Evolutionary conservation across 2,329 filamentous ascomycete genomes (phyloP).

Genomic region (Cryphonectria carpinicola): DNA sequence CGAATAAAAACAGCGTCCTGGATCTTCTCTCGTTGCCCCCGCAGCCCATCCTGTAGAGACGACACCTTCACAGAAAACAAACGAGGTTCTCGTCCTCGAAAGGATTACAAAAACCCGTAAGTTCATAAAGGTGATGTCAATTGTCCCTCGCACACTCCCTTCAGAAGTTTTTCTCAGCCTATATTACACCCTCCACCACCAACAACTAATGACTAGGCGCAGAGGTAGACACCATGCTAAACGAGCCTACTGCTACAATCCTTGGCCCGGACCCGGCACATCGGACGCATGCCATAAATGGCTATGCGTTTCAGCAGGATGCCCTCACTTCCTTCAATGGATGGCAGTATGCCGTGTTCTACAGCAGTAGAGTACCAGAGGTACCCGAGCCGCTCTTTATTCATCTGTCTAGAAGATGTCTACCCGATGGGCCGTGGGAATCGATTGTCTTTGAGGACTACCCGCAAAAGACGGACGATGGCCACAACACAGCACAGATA

Average conservation of each 20-base stretch:
- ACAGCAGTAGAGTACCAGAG: constrained; percentile 35
- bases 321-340: constrained; percentile 50
- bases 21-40: background rate
- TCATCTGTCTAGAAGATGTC: constrained; percentile 49
- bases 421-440: constrained; percentile 48
- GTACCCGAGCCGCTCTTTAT: constrained; percentile 44
- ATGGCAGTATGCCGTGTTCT: constrained; percentile 55
- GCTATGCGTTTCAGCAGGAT: constrained; percentile 54
- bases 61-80: background rate
- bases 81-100: background rate
- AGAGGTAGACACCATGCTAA: constrained; percentile 29
- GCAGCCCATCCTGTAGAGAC: background rate
- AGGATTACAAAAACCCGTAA: background rate
- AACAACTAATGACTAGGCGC: background rate
- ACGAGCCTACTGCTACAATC: constrained; percentile 38
- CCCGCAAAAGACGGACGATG: constrained; percentile 52
- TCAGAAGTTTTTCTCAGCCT: background rate
- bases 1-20: constrained; percentile 2
- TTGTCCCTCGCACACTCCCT: background rate
- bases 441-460: constrained; percentile 53
- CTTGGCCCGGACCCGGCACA: constrained; percentile 43
- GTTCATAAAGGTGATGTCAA: background rate
- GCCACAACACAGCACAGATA: constrained; percentile 57
- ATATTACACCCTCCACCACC: background rate
- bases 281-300: constrained; percentile 46